Conservation (phyloP, 345 rosid genomes). For the Populus nigra region DNA sequence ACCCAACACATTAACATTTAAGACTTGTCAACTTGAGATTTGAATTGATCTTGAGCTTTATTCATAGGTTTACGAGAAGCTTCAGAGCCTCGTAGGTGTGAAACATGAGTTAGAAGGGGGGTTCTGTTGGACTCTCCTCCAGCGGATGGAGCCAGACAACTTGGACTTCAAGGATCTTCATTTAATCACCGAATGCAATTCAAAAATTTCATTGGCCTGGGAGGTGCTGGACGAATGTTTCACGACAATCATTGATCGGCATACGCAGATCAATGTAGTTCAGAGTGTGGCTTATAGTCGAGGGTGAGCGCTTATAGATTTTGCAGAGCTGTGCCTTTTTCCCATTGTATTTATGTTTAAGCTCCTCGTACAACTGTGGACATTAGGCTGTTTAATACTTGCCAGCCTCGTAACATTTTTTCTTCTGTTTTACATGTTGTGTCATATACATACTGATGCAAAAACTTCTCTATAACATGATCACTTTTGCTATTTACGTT, state of each 20-base stretch:
- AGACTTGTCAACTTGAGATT: background rate
- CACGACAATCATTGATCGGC: background rate
- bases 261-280: background rate
- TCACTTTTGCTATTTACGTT: too few relatives aligned
- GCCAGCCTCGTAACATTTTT: too few relatives aligned
- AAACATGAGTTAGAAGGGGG: conserved; percentile 7
- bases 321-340: background rate
- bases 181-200: conserved; percentile 2
- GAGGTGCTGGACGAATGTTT: conserved; percentile 25
- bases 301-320: background rate
- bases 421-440: too few relatives aligned
- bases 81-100: conserved; percentile 8
- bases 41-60: background rate
- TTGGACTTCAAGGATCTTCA: background rate
- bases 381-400: too few relatives aligned
- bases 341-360: background rate
- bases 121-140: conserved; percentile 15
- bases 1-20: too few relatives aligned
- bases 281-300: conserved; percentile 4
- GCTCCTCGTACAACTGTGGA: background rate
- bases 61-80: conserved; percentile 8
- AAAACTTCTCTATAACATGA: too few relatives aligned
- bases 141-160: background rate
- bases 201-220: conserved; percentile 8
- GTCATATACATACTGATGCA: too few relatives aligned